Percentiles rank a stretch among this genome's conserved stretches.
phyloP scores from a whole-genome alignment of 306 rosid species.

The Malus sylvestris region DNA sequence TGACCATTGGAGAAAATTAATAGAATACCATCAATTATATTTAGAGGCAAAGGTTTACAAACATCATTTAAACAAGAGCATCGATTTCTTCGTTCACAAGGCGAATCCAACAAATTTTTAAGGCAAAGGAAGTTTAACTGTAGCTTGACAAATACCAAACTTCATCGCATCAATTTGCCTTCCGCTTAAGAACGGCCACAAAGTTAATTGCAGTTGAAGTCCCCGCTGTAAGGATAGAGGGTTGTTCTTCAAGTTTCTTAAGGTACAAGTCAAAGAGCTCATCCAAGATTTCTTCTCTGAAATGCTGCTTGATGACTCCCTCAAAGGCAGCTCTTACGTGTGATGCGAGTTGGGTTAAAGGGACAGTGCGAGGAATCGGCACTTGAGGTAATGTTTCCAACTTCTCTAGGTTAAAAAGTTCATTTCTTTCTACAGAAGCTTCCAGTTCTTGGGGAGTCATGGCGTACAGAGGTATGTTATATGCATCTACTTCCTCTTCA shows the following conservation, averaged over 20 bases:
- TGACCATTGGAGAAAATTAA: too few relatives aligned
- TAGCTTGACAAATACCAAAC: background rate
- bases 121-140: too few relatives aligned
- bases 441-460: background rate
- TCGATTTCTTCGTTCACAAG: too few relatives aligned
- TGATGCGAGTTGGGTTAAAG: background rate
- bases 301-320: background rate
- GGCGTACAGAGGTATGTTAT: background rate
- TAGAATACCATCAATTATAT: too few relatives aligned
- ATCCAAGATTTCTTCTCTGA: background rate
- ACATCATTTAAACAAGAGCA: too few relatives aligned
- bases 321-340: background rate
- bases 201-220: background rate
- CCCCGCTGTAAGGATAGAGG: background rate
- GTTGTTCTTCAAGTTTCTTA: background rate
- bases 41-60: too few relatives aligned
- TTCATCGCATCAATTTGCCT: background rate
- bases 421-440: slow-evolving; percentile 6
- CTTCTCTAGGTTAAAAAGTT: slow-evolving; percentile 3
- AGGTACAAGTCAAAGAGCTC: slow-evolving; percentile 1
- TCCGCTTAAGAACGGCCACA: slow-evolving; percentile 1
- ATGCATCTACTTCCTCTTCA: slow-evolving; percentile 1
- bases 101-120: too few relatives aligned
- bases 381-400: background rate
- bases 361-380: background rate